These are phyloP conservation scores for Diplodia corticola DNA, from an alignment of 2,329 filamentous ascomycete genomes.

Conservation along the genomic window DNA sequence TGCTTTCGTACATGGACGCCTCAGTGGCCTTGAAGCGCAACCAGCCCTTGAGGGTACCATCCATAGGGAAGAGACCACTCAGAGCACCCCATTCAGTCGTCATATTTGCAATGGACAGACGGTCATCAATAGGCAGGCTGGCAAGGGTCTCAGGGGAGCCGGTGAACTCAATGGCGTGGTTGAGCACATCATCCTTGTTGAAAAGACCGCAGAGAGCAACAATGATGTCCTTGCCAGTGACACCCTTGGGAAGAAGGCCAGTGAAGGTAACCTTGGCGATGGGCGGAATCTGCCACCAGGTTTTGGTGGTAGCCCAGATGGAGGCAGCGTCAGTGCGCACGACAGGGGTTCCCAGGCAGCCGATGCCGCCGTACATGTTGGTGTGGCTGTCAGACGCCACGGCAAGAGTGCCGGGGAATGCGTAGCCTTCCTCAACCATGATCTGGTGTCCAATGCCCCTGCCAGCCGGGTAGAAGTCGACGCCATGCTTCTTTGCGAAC, in stretches of 20 bases:
- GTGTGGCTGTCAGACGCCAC: slow-evolving; percentile 78
- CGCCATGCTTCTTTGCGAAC: slow-evolving; percentile 76
- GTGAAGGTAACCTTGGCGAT: slow-evolving; percentile 78
- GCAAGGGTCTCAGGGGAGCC: slow-evolving; percentile 75
- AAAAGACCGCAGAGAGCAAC: slow-evolving; percentile 85
- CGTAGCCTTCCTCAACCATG: slow-evolving; percentile 82
- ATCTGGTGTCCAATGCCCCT: slow-evolving; percentile 88
- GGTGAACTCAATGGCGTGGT: slow-evolving; percentile 86
- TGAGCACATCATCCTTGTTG: slow-evolving; percentile 83
- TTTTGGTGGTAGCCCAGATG: slow-evolving; percentile 80
- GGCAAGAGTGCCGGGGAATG: slow-evolving; percentile 80
- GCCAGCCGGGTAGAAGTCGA: slow-evolving; percentile 75
- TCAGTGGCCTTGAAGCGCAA: slow-evolving; percentile 73
- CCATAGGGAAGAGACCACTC: slow-evolving; percentile 77
- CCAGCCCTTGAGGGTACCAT: slow-evolving; percentile 71
- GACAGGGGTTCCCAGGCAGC: slow-evolving; percentile 74
- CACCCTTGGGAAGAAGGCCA: slow-evolving; percentile 72
- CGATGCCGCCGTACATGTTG: slow-evolving; percentile 82
- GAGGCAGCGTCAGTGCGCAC: slow-evolving; percentile 85
- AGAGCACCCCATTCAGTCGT: slow-evolving; percentile 79
- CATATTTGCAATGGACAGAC: slow-evolving; percentile 79
- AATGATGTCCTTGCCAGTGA: slow-evolving; percentile 93
- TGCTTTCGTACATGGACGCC: slow-evolving; percentile 60
- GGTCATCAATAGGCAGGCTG: slow-evolving; percentile 69
- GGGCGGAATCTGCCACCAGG: slow-evolving; percentile 88